Conservation (phyloP, 1,139 yeast genomes). For the Yamadazyma aaseri region DNA sequence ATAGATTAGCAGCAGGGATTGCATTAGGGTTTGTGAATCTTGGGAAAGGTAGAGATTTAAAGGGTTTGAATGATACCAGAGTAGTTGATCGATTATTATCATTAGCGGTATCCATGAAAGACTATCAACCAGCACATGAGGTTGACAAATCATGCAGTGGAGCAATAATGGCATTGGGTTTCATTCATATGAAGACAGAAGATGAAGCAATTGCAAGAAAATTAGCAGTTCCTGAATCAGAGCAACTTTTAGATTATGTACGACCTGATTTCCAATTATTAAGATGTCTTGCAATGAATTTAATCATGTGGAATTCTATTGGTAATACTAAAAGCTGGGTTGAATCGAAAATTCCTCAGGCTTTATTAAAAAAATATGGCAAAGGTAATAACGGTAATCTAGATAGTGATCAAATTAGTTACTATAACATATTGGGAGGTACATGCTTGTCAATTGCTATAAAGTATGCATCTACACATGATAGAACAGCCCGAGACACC, state of each 20-base stretch:
- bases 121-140: conserved; percentile 63
- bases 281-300: conserved; percentile 62
- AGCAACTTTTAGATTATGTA: conserved; percentile 64
- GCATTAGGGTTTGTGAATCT: conserved; percentile 85
- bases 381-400: conserved; percentile 24
- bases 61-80: conserved; percentile 66
- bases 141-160: conserved; percentile 80
- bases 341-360: conserved; percentile 49
- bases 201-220: conserved; percentile 61
- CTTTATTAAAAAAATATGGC: conserved; percentile 32
- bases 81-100: conserved; percentile 65
- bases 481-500: conserved; percentile 53
- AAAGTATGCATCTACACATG: conserved; percentile 70
- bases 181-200: conserved; percentile 71
- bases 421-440: conserved; percentile 73
- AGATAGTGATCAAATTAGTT: conserved; percentile 64
- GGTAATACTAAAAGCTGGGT: conserved; percentile 61
- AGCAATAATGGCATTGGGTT: conserved; percentile 71
- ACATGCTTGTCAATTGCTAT: conserved; percentile 73
- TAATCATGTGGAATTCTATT: conserved; percentile 79
- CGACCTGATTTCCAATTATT: conserved; percentile 79
- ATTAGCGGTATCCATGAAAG: conserved; percentile 62
- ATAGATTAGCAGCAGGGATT: conserved; percentile 84
- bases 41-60: conserved; percentile 68
- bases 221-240: conserved; percentile 60